Evolutionary conservation across 805 yeast species (phyloP).

Genomic region (Saccharomyces paradoxus): DNA sequence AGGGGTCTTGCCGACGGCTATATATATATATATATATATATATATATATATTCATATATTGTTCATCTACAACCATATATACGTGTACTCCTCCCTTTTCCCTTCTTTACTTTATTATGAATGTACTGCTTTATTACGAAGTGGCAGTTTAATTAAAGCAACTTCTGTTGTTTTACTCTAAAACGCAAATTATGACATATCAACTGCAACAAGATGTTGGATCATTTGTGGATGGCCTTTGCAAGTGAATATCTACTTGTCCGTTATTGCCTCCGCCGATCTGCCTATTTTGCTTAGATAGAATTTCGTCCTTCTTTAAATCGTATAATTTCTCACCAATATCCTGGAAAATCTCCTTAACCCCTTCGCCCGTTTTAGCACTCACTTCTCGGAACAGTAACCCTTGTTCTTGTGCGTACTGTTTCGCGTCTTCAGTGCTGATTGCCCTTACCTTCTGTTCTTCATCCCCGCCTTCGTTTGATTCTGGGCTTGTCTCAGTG

Average conservation of each 20-base stretch:
- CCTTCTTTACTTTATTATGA: neutral
- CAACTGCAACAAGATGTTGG: slow-evolving; percentile 35
- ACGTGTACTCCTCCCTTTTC: neutral
- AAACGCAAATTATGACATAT: neutral
- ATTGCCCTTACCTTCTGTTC: slow-evolving; percentile 43
- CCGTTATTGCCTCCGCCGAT: slow-evolving; percentile 6
- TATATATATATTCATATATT: neutral
- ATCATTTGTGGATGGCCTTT: slow-evolving; percentile 39
- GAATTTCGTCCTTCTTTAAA: slow-evolving; percentile 16
- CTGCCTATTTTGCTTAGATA: slow-evolving; percentile 6
- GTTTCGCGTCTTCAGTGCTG: slow-evolving; percentile 38
- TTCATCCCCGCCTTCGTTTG: slow-evolving; percentile 35
- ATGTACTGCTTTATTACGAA: neutral
- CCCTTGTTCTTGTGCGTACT: slow-evolving; percentile 47
- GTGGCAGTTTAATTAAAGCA: neutral
- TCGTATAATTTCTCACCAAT: slow-evolving; percentile 41
- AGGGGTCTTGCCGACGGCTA: neutral
- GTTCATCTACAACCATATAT: neutral
- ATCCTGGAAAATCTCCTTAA: slow-evolving; percentile 39
- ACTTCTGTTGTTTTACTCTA: neutral
- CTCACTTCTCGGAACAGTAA: slow-evolving; percentile 47
- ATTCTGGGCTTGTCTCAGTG: neutral
- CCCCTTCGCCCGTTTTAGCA: slow-evolving; percentile 50
- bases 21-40: neutral
- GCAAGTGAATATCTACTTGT: slow-evolving; percentile 29